Evolutionary conservation across 2,329 filamentous ascomycete genomes (phyloP), one percentile per base, ranked within the genome.

Genomic region (Grosmannia clavigera): DNA sequence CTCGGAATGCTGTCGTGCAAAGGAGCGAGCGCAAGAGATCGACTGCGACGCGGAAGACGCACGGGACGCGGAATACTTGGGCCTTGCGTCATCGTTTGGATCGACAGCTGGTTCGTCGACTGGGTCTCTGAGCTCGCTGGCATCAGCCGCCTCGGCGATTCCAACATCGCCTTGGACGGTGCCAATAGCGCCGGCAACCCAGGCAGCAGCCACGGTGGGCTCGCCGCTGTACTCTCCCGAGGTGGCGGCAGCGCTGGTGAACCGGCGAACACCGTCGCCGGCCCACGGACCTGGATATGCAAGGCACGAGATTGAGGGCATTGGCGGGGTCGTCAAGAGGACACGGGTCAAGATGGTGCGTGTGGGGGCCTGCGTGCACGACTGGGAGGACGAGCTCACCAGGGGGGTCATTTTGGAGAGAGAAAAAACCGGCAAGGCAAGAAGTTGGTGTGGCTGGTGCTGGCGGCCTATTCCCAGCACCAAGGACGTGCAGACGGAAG

Each of bases 371-470:
- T 90, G 87, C 63, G 92, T 96, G 14, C 87, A 87, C 63, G 90
- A 96, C 70, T 91, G 86, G 74, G 87, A 89, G 64, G 90, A 92
- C 68, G 90, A 95, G 72, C 80, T 81, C 60, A 80, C 80, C 43
- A 78, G 79, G 9, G 83, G 83, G 5, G 78, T 80, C 61, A 86
- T 87, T 65, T 75, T 96, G 31, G 78, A 79, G 19, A 76, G 86
- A 29, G 92, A 97, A 72, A 80, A 85, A 59, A 76, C 76, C 16
- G 88, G 89, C 0, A 72, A 74, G 56, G 78, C 84, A 60, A 80
- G 92, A 62, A 91, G 88, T 69, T 96, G 90, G 90, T 97, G 92
- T 71, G 90, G 88, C 0, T 96, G 92, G 92, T 97, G 92, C 71
- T 83, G 80, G 71, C 79, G 90, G 62, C 85, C 90, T 3, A 82